Evolutionary conservation across 1,284 basidiomycete species (phyloP), one percentile per base, ranked within the genome.

Genomic region (Cutaneotrichosporon curvatum): DNA sequence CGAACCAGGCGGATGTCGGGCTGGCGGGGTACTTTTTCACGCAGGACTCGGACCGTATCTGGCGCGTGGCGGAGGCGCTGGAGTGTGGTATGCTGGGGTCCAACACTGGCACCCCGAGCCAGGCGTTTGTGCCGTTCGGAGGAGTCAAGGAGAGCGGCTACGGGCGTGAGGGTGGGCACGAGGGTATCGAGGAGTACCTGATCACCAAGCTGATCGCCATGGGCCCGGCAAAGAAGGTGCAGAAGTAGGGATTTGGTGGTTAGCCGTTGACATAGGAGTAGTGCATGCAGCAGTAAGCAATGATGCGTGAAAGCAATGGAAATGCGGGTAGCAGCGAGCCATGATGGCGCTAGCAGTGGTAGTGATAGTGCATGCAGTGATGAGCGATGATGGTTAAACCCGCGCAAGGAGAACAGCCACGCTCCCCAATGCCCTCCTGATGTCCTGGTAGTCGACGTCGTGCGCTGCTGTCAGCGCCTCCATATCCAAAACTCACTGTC

Each of bases 61-160:
- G 89, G 87, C 80, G 94, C 37, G 91, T 99, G n/a, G 89, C 91
- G n/a, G 94, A 96, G 73, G 85, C 81, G 51, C 76, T 98, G 37
- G 88, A 99, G 71, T 88, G 91, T 4, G 95, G 95, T 8, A 97
- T 98, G 66, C 66, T 74, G 37, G 73, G 68, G 19, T 67, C 63
- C 45, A 95, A 95, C 72, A 90, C 88, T 0, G 87, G 87, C 36
- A 60, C 63, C 38, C 65, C 68, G 48, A 63, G 61, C 2, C 83
- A 86, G 68, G 83, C 85, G 35, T 76, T 77, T 14, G 84, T 90
- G 74, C 90, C 90, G 20, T 98, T 99, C 63, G 95, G 95, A 34
- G 95, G 95, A 14, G 74, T 67, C 55, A 71, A 71, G 57, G 63
- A 71, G 53, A 61, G 59, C 19, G 68, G 68, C 19, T 66, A 67